Evolutionary conservation across 768 basidiomycete genomes (phyloP), one percentile per base, ranked within the genome.

Genomic region (Lentinula boryana): DNA sequence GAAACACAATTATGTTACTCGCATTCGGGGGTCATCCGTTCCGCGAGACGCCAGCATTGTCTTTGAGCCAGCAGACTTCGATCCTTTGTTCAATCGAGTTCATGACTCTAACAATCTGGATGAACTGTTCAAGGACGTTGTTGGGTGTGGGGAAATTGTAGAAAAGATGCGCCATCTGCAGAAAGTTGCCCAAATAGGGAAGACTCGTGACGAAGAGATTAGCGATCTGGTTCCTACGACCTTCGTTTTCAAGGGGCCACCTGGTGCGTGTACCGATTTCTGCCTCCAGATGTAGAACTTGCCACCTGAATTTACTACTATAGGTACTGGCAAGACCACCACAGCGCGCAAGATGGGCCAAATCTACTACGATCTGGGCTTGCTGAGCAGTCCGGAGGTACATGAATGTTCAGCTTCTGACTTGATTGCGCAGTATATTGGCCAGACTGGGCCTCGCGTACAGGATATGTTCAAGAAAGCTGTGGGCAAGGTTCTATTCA

Each of bases 231-330:
- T 88, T 43, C 86, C 87, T 0, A 87, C 81, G 18, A 87, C 79
- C 58, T 89, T 88, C 75, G 71, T 89, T 2, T 88, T 89, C 76
- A 88, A 85, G 65, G 87, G 88, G 0, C 88, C 87, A 5, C 88
- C 87, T 62, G 87, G 82, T 86, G 66, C 65, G 75, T 21, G 21
- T 7, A 48, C 21, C 16, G n/a, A 48, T 23, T 18, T 46, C 67
- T 16, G 0, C 43, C 41, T 21, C 55, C 13, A 43, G 50, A 23
- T 1, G 16, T 12, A 51, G 32, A 27, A 21, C 40, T 31, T 31
- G 33, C 16, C 21, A 21, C 55, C 7, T 38, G 18, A 38, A 10
- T 48, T 43, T 46, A 57, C 2, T 41, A 65, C n/a, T 41, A 16
- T 15, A 77, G 82, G 80, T 0, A 83, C 80, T 0, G 80, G 82